Conservation (phyloP, 768 basidiomycete species). For the Mycena chlorophos region DNA sequence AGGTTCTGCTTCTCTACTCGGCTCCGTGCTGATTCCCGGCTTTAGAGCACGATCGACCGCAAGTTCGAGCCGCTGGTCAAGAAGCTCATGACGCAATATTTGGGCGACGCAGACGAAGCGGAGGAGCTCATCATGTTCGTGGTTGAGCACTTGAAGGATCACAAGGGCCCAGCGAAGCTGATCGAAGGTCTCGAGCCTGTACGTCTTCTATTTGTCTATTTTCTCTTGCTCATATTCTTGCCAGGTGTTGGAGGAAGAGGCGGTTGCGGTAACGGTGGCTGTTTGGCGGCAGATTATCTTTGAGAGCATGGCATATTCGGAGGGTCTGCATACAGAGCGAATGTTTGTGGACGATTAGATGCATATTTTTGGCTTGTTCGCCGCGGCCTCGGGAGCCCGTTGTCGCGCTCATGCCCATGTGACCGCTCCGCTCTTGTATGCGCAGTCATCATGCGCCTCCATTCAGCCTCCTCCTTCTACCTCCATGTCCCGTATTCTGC, state of each 20-base stretch:
- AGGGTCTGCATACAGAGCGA: constrained; percentile 84
- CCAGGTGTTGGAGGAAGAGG: constrained; percentile 93
- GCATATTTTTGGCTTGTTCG: background rate
- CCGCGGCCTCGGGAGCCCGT: background rate
- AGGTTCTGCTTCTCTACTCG: constrained; percentile 30
- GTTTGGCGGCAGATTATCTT: constrained; percentile 94
- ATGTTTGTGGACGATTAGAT: constrained; percentile 63
- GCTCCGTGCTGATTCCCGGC: background rate
- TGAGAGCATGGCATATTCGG: constrained; percentile 91
- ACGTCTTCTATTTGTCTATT: constrained; percentile 35
- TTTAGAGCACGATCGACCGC: constrained; percentile 76
- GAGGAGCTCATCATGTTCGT: constrained; percentile 94
- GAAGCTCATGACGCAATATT: constrained; percentile 78
- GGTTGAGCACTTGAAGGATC: constrained; percentile 88
- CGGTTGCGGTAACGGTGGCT: constrained; percentile 68
- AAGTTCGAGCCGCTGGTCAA: constrained; percentile 87
- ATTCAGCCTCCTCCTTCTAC: background rate
- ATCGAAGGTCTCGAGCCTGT: constrained; percentile 91
- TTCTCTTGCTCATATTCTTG: constrained; percentile 6
- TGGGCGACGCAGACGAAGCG: constrained; percentile 85
- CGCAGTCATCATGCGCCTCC: background rate
- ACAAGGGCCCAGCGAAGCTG: constrained; percentile 80
- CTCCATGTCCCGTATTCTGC: background rate
- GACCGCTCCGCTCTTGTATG: too few species aligned
- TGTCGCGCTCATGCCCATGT: background rate